Evolutionary conservation across 2,329 filamentous ascomycete genomes (phyloP).

Genomic region (Microcyclospora pomicola): DNA sequence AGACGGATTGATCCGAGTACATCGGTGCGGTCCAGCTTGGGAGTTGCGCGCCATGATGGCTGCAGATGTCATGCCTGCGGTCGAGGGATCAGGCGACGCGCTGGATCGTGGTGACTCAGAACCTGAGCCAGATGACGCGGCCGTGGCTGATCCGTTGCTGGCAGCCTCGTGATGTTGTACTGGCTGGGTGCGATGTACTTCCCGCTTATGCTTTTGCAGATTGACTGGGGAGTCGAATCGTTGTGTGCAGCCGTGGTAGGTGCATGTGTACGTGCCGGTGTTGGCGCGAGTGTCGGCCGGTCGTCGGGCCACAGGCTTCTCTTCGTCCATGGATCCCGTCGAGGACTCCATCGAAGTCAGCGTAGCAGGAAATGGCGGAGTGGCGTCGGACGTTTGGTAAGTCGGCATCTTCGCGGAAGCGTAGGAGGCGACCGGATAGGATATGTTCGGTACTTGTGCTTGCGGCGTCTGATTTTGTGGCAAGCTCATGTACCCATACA

Average conservation of each 20-base stretch:
- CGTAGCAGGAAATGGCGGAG: conserved; percentile 44
- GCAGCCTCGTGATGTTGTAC: conserved; percentile 16
- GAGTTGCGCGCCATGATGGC: conserved; percentile 55
- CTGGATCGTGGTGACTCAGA: conserved; percentile 19
- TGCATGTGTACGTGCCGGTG: conserved; percentile 87
- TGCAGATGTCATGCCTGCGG: conserved; percentile 37
- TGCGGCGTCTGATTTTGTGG: conserved; percentile 11
- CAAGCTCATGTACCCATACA: conserved; percentile 24
- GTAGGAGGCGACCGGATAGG: conserved; percentile 15
- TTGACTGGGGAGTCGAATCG: conserved; percentile 79
- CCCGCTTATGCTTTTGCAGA: conserved; percentile 89
- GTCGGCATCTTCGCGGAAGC: conserved; percentile 13
- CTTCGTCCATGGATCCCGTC: conserved; percentile 24
- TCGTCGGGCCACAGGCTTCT: conserved; percentile 22
- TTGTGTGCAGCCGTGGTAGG: conserved; percentile 76
- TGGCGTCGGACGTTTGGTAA: conserved; percentile 23
- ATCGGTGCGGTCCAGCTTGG: conserved; percentile 85
- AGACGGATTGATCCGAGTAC: conserved; percentile 83
- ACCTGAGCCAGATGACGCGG: conserved; percentile 24
- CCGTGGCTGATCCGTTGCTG: conserved; percentile 5
- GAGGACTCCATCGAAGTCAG: conserved; percentile 50
- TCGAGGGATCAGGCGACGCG: conserved; percentile 16
- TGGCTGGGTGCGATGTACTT: conserved; percentile 69
- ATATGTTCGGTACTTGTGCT: conserved; percentile 15
- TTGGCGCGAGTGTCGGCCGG: conserved; percentile 57